These are phyloP conservation scores for Fagus sylvatica DNA, from an alignment of 306 rosid genomes.

Conservation along the genomic window DNA sequence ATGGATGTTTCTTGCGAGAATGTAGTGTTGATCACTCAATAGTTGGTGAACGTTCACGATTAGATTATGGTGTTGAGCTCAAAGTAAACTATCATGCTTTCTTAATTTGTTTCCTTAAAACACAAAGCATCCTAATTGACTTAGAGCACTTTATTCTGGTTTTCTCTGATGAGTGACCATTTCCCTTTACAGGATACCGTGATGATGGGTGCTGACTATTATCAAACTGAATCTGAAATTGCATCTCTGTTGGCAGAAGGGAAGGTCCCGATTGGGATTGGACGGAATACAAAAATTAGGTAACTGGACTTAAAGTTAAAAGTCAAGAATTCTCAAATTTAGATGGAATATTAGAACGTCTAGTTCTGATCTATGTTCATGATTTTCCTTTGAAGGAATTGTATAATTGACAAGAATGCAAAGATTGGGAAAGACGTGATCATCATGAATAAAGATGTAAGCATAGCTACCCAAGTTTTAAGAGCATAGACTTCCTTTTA, in stretches of 20 bases:
- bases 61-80: conserved; percentile 79
- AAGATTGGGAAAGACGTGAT: conserved; percentile 73
- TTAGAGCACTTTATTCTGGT: background rate
- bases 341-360: conserved; percentile 4
- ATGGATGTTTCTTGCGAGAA: conserved; percentile 87
- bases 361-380: conserved; percentile 17
- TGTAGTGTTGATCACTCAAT: conserved; percentile 64
- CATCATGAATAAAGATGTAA: conserved; percentile 82
- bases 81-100: conserved; percentile 47
- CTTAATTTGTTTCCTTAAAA: background rate
- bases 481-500: background rate
- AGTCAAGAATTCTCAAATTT: background rate
- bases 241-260: conserved; percentile 72
- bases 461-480: conserved; percentile 20
- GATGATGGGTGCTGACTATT: conserved; percentile 94
- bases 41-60: conserved; percentile 84
- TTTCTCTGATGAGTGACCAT: conserved; percentile 15
- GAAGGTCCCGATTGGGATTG: conserved; percentile 85
- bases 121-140: background rate
- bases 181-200: conserved; percentile 58
- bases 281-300: conserved; percentile 76
- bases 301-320: conserved; percentile 23
- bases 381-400: conserved; percentile 56
- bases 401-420: conserved; percentile 90
- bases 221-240: conserved; percentile 95